These are phyloP conservation scores for Microascus cirrosus DNA, from an alignment of 2,329 filamentous ascomycete genomes.

Conservation along the genomic window DNA sequence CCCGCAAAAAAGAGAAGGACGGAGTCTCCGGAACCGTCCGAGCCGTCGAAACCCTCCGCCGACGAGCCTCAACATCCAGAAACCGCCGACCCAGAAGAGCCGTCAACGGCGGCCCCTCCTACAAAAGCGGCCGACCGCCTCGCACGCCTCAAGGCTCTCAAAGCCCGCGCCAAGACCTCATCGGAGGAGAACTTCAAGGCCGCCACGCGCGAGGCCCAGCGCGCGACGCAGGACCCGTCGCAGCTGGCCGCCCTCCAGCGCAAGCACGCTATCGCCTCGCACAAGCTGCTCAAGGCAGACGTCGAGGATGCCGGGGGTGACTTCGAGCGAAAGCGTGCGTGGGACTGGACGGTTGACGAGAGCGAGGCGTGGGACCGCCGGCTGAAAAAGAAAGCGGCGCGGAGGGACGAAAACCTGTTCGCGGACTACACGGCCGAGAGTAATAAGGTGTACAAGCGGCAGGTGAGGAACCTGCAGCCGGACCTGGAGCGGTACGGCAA, in stretches of 20 bases:
- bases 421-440: slow-evolving; percentile 81
- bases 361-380: slow-evolving; percentile 89
- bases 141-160: slow-evolving; percentile 77
- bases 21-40: background rate
- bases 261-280: slow-evolving; percentile 75
- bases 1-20: slow-evolving; percentile 4
- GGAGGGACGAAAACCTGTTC: slow-evolving; percentile 80
- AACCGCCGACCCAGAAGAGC: slow-evolving; percentile 2
- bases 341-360: slow-evolving; percentile 98
- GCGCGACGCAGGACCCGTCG: slow-evolving; percentile 64
- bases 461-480: slow-evolving; percentile 65
- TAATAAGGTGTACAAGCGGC: slow-evolving; percentile 86
- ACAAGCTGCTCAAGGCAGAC: slow-evolving; percentile 90
- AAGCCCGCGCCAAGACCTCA: slow-evolving; percentile 66
- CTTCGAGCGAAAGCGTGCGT: slow-evolving; percentile 94
- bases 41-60: background rate
- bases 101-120: slow-evolving; percentile 4
- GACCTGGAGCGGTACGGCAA: slow-evolving; percentile 78
- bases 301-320: slow-evolving; percentile 77
- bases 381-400: slow-evolving; percentile 71
- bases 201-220: slow-evolving; percentile 71
- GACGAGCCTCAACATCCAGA: background rate
- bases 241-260: slow-evolving; percentile 71
- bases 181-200: slow-evolving; percentile 70
- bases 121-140: slow-evolving; percentile 49